Evolutionary conservation across 257 asterid genomes (phyloP), one percentile per base, ranked within the genome.

Genomic region (Primulina huaijiensis): DNA sequence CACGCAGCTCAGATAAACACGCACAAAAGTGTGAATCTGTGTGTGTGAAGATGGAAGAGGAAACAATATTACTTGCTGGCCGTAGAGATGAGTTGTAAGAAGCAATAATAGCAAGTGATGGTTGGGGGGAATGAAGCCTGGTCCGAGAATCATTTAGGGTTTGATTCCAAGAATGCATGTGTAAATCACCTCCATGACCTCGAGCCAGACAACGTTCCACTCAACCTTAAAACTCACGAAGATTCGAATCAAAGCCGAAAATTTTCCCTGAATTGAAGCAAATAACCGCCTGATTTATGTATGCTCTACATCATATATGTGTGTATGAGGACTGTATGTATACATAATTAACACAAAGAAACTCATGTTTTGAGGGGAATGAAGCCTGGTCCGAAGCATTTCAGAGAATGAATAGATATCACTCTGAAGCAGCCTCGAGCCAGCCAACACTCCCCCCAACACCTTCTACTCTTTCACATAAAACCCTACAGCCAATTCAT

Each of bases 301-400:
- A 23, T 1, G 25, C 25, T 23, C 23, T 21, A 21, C 23, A 21
- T 21, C 29, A 27, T 27, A n/a, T n/a, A n/a, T n/a, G 29, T 27
- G 33, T 5, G 33, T 30, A 31, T 31, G 7, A 31, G 34, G 4
- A 7, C 19, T 31, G 12, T 11, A 14, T 62, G 40, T 6, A 19
- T 8, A 1, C 6, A 31, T 31, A 31, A 31, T 2, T 31, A 3
- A 19, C 23, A 50, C n/a, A 27, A 10, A 60, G 10, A 72, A 19
- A 34, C 20, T 11, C 21, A 4, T 52, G 69, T 69, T 69, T 86
- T 86, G 95, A 81, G 88, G 86, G 92, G 92, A 88, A 88, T 88
- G 95, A 84, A 86, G 92, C 95, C 95, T 88, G 95, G 95, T 86
- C 92, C 95, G 95, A 86, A 82, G 80, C 83, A 75, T 77, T 75